phyloP scores from a whole-genome alignment of 805 yeast species.

The Wickerhamiella sorbophila region DNA sequence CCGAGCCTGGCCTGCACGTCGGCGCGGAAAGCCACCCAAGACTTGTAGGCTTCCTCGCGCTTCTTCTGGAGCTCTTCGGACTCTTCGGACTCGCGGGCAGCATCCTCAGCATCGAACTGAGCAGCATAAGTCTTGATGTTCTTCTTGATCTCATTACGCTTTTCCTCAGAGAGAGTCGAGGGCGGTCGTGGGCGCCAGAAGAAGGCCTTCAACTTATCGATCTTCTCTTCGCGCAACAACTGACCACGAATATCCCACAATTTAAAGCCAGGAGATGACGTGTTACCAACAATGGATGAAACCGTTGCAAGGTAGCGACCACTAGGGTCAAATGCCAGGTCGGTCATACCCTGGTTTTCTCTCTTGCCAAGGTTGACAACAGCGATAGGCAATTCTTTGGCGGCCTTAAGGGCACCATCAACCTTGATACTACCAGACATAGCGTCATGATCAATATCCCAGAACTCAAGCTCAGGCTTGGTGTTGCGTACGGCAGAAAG shows the following conservation, averaged over 20 bases:
- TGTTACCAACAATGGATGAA: constrained; percentile 76
- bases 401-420: constrained; percentile 17
- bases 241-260: constrained; percentile 75
- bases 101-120: constrained; percentile 87
- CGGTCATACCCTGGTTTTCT: constrained; percentile 65
- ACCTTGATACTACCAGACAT: constrained; percentile 1
- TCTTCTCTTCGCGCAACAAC: constrained; percentile 54
- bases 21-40: constrained; percentile 74
- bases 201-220: constrained; percentile 77
- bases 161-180: constrained; percentile 56
- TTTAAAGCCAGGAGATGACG: constrained; percentile 50
- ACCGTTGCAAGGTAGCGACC: constrained; percentile 82
- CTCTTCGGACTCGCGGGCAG: constrained; percentile 90
- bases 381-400: constrained; percentile 39
- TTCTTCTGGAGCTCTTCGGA: constrained; percentile 74
- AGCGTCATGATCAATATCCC: constrained; percentile 63
- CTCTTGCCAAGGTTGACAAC: constrained; percentile 49
- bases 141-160: constrained; percentile 81
- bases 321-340: constrained; percentile 86
- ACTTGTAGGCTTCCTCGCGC: constrained; percentile 68
- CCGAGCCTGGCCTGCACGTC: constrained; percentile 34
- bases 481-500: constrained; percentile 39
- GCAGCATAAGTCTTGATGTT: constrained; percentile 78
- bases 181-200: constrained; percentile 97
- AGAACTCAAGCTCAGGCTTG: constrained; percentile 56